A percentile compares a stretch with the other conserved stretches of the same genome.
Evolutionary conservation across 1,139 yeast genomes (phyloP).

Genomic region (Torulaspora globosa): DNA sequence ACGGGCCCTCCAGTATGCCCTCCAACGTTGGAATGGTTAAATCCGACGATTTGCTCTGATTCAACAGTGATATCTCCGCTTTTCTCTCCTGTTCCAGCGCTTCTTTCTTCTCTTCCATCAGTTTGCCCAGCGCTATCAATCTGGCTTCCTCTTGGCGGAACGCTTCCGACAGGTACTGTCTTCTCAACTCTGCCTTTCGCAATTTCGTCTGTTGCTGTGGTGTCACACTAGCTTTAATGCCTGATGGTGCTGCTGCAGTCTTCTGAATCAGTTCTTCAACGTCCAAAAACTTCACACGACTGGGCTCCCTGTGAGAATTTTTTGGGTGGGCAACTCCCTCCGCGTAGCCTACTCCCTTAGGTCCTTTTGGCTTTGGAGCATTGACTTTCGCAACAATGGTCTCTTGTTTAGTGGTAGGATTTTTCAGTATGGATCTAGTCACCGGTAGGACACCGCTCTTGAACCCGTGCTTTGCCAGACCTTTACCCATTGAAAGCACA

Average conservation of each 20-base stretch:
- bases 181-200: slow-evolving; percentile 64
- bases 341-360: slow-evolving; percentile 56
- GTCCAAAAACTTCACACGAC: slow-evolving; percentile 51
- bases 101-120: slow-evolving; percentile 36
- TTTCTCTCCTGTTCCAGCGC: slow-evolving; percentile 37
- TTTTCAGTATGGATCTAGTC: slow-evolving; percentile 66
- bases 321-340: slow-evolving; percentile 70
- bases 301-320: slow-evolving; percentile 55
- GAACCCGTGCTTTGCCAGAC: slow-evolving; percentile 44
- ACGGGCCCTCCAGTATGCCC: slow-evolving; percentile 59
- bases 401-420: slow-evolving; percentile 51
- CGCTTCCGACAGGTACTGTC: slow-evolving; percentile 65
- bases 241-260: slow-evolving; percentile 45
- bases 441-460: slow-evolving; percentile 81
- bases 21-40: slow-evolving; percentile 81
- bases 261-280: slow-evolving; percentile 54
- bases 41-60: slow-evolving; percentile 31
- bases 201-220: slow-evolving; percentile 51
- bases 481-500: slow-evolving; percentile 41
- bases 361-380: slow-evolving; percentile 42
- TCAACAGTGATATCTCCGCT: slow-evolving; percentile 31
- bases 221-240: slow-evolving; percentile 39
- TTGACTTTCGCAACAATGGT: slow-evolving; percentile 48
- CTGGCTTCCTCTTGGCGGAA: slow-evolving; percentile 57
- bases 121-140: slow-evolving; percentile 43